Evolutionary conservation across 2,329 filamentous ascomycete species (phyloP).

Genomic region (Apiospora pterosperma): DNA sequence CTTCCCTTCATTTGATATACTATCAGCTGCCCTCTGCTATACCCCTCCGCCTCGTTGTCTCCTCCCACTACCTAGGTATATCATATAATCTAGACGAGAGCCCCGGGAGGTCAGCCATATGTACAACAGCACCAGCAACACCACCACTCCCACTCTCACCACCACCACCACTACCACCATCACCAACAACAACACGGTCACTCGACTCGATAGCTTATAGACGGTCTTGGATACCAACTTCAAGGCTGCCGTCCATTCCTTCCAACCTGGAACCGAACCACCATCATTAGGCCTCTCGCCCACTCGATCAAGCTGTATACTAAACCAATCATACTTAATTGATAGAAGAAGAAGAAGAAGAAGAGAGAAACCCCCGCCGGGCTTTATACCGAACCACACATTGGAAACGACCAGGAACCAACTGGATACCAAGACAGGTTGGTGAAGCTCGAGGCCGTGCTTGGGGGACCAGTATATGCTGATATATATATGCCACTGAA

Average conservation of each 20-base stretch:
- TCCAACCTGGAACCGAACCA: slow-evolving; percentile 29
- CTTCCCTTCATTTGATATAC: slow-evolving; percentile 30
- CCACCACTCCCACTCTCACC: slow-evolving; percentile 8
- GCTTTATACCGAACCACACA: background rate
- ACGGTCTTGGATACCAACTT: slow-evolving; percentile 18
- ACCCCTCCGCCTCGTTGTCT: slow-evolving; percentile 13
- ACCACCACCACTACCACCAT: background rate
- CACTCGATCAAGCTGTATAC: slow-evolving; percentile 25
- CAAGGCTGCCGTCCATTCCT: slow-evolving; percentile 30
- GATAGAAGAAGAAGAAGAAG: slow-evolving; percentile 17
- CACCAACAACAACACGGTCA: slow-evolving; percentile 7
- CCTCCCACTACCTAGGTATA: slow-evolving; percentile 14
- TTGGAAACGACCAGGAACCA: slow-evolving; percentile 4
- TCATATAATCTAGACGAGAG: slow-evolving; percentile 9
- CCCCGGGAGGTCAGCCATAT: slow-evolving; percentile 1
- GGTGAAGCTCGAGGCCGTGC: background rate
- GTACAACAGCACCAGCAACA: slow-evolving; percentile 3
- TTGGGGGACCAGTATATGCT: slow-evolving; percentile 14
- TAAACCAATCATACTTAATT: slow-evolving; percentile 29
- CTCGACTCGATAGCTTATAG: slow-evolving; percentile 24
- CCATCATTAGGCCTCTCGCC: slow-evolving; percentile 32
- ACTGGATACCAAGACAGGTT: slow-evolving; percentile 8
- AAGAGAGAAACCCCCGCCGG: slow-evolving; percentile 11
- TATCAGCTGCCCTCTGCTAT: slow-evolving; percentile 13
- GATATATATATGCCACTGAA: slow-evolving; percentile 9